A percentile compares a stretch with the other conserved stretches of the same genome.
phyloP scores from a whole-genome alignment of 2,329 filamentous ascomycete genomes.

The Trichophyton mentagrophytes region DNA sequence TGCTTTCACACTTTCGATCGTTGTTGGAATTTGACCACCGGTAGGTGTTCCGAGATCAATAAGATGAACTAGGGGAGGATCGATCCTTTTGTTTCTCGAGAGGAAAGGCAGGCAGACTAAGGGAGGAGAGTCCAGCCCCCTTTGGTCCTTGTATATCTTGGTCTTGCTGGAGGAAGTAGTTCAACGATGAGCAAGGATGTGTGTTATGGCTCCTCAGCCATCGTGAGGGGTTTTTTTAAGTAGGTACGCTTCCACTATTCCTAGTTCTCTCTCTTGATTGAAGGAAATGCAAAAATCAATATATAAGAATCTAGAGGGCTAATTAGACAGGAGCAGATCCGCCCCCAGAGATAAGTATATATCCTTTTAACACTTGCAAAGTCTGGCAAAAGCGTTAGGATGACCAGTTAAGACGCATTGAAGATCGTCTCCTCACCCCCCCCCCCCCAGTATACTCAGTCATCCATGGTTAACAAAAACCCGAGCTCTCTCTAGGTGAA shows the following conservation, averaged over 20 bases:
- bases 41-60: background rate
- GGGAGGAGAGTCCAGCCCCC: background rate
- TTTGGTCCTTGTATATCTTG: background rate
- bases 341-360: constrained; percentile 1
- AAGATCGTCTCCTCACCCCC: background rate
- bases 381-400: constrained; percentile 1
- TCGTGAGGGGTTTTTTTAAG: constrained; percentile 1
- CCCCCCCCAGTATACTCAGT: background rate
- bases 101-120: background rate
- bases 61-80: background rate
- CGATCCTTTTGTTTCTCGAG: background rate
- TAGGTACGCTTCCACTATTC: constrained; percentile 2
- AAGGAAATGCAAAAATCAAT: background rate
- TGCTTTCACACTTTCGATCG: background rate
- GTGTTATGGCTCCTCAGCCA: constrained; percentile 2
- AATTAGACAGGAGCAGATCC: background rate
- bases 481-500: background rate
- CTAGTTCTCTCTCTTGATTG: background rate
- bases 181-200: constrained; percentile 1
- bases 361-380: background rate
- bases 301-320: background rate
- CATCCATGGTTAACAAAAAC: background rate
- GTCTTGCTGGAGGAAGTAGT: background rate
- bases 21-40: background rate
- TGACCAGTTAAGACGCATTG: background rate